phyloP scores from a whole-genome alignment of 1,284 basidiomycete genomes.

The Sporisorium sorghi region DNA sequence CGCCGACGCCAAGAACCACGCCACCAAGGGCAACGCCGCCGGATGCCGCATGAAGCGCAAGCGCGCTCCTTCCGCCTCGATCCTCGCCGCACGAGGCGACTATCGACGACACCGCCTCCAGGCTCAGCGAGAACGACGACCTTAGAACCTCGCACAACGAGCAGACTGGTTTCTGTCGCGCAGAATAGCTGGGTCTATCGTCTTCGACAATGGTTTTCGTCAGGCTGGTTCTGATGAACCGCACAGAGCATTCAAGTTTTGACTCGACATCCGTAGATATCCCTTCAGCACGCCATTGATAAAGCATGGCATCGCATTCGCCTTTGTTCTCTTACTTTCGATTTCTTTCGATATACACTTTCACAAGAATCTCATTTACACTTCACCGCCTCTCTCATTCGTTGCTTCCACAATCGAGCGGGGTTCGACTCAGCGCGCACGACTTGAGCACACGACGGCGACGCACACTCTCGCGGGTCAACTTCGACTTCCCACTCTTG shows the following conservation, averaged over 20 bases:
- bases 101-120: constrained; percentile 23
- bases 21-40: constrained; percentile 5
- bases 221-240: neutral
- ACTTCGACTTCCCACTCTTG: neutral
- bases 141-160: neutral
- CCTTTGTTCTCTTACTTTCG: no score
- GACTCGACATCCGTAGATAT: neutral
- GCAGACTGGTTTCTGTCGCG: constrained; percentile 13
- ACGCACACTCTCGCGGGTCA: no score
- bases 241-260: neutral
- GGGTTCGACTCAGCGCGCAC: neutral
- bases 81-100: constrained; percentile 25
- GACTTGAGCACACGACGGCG: neutral
- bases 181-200: constrained; percentile 1
- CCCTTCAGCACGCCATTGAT: no score
- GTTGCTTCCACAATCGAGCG: neutral
- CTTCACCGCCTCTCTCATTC: neutral
- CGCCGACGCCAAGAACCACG: constrained; percentile 15
- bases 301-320: neutral
- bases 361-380: neutral
- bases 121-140: constrained; percentile 6
- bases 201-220: neutral
- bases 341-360: neutral
- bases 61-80: constrained; percentile 17
- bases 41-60: constrained; percentile 32